Conservation (phyloP, 106 monocot species). For the Dendrobium catenatum region DNA sequence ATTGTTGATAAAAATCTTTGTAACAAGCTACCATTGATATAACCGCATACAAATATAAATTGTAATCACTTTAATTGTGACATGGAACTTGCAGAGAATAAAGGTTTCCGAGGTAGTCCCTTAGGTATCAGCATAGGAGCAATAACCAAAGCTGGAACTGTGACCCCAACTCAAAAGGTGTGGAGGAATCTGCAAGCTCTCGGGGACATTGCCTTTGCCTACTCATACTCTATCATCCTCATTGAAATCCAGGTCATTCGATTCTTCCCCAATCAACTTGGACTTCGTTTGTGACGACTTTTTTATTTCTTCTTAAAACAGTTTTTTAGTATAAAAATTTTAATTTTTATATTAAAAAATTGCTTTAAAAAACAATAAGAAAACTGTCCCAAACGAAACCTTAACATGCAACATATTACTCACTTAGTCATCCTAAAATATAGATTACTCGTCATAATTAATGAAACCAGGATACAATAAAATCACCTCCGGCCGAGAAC, state of each 20-base stretch:
- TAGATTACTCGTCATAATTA: not conserved
- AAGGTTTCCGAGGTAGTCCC: not conserved
- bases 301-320: too few relatives aligned
- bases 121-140: not conserved
- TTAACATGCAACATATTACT: too few relatives aligned
- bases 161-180: not conserved
- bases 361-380: too few relatives aligned
- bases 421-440: not conserved
- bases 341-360: too few relatives aligned
- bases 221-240: not conserved
- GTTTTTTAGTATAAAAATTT: too few relatives aligned
- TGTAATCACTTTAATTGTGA: too few relatives aligned
- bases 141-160: not conserved
- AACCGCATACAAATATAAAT: not conserved
- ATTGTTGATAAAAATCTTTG: too few relatives aligned
- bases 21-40: not conserved
- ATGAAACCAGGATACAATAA: conserved; percentile 25
- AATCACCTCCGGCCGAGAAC: conserved; percentile 33
- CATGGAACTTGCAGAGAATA: too few relatives aligned
- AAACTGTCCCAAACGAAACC: too few relatives aligned
- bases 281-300: too few relatives aligned
- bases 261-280: not conserved
- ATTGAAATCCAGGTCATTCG: not conserved
- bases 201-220: not conserved
- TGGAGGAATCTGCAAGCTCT: not conserved